Evolutionary conservation across 1,284 basidiomycete genomes (phyloP).

Genomic region (Ceratobasidium papillatum): DNA sequence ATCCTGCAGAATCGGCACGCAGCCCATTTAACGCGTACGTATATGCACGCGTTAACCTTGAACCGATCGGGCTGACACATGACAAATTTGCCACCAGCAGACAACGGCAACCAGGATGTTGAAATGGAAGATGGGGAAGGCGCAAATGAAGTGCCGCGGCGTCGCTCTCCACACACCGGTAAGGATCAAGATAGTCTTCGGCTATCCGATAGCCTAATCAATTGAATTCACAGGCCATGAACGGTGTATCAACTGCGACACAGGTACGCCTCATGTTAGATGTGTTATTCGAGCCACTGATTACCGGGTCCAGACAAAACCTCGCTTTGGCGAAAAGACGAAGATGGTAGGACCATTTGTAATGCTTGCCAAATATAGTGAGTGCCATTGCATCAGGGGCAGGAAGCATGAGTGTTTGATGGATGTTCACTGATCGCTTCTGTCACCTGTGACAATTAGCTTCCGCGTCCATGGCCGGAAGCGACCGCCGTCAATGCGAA

Average conservation of each 20-base stretch:
- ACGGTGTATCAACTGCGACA: conserved; percentile 38
- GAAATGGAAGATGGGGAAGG: conserved; percentile 33
- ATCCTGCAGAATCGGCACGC: conserved; percentile 3
- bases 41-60: neutral
- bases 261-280: conserved; percentile 24
- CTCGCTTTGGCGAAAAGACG: conserved; percentile 34
- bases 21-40: conserved; percentile 4
- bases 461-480: conserved; percentile 38
- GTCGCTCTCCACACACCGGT: conserved; percentile 25
- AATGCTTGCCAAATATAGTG: conserved; percentile 39
- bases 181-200: neutral
- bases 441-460: conserved; percentile 38
- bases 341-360: conserved; percentile 34
- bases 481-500: conserved; percentile 38
- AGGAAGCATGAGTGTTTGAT: conserved; percentile 22
- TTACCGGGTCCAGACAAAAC: conserved; percentile 24
- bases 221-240: conserved; percentile 13
- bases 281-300: conserved; percentile 23
- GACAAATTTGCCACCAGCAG: neutral
- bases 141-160: conserved; percentile 19
- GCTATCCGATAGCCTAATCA: neutral
- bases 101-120: conserved; percentile 9
- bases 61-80: conserved; percentile 7
- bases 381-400: conserved; percentile 20
- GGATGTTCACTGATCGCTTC: conserved; percentile 35